Evolutionary conservation across 2,329 filamentous ascomycete genomes (phyloP).

Genomic region (Akanthomyces muscarius): DNA sequence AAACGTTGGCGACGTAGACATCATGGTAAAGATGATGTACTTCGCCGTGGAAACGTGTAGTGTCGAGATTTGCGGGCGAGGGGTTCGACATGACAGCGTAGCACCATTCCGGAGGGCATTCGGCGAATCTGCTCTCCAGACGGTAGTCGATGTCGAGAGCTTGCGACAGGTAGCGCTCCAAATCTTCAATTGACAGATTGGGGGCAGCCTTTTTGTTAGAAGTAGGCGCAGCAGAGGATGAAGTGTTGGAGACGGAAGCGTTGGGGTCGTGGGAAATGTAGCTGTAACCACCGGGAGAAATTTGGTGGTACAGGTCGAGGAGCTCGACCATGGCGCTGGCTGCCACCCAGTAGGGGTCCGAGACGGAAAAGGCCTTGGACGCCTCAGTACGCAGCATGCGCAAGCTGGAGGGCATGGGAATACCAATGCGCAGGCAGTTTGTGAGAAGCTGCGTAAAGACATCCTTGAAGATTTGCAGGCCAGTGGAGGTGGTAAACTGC

Average conservation of each 20-base stretch:
- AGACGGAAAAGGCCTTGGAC: slow-evolving; percentile 17
- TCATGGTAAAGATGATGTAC: slow-evolving; percentile 17
- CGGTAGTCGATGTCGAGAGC: slow-evolving; percentile 17
- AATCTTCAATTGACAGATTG: slow-evolving; percentile 12
- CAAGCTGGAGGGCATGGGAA: slow-evolving; percentile 14
- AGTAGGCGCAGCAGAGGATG: not conserved
- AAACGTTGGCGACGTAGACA: slow-evolving; percentile 16
- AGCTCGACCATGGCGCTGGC: slow-evolving; percentile 18
- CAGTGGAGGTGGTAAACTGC: slow-evolving; percentile 11
- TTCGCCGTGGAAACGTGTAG: slow-evolving; percentile 9
- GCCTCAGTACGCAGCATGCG: slow-evolving; percentile 17
- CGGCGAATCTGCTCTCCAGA: slow-evolving; percentile 16
- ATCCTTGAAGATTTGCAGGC: slow-evolving; percentile 18
- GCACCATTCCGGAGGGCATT: slow-evolving; percentile 13
- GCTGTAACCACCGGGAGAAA: slow-evolving; percentile 16
- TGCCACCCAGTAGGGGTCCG: slow-evolving; percentile 17
- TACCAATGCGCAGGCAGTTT: slow-evolving; percentile 13
- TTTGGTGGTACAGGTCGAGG: slow-evolving; percentile 16
- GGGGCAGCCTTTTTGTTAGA: slow-evolving; percentile 8
- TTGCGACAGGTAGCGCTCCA: slow-evolving; percentile 17
- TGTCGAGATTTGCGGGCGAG: not conserved
- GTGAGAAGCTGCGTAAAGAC: slow-evolving; percentile 16
- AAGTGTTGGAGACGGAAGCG: not conserved
- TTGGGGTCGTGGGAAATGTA: slow-evolving; percentile 8
- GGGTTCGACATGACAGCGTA: slow-evolving; percentile 15